These are phyloP conservation scores for Pseudozyma tsukubaensis DNA, from an alignment of 1,284 basidiomycete species.

Conservation along the genomic window DNA sequence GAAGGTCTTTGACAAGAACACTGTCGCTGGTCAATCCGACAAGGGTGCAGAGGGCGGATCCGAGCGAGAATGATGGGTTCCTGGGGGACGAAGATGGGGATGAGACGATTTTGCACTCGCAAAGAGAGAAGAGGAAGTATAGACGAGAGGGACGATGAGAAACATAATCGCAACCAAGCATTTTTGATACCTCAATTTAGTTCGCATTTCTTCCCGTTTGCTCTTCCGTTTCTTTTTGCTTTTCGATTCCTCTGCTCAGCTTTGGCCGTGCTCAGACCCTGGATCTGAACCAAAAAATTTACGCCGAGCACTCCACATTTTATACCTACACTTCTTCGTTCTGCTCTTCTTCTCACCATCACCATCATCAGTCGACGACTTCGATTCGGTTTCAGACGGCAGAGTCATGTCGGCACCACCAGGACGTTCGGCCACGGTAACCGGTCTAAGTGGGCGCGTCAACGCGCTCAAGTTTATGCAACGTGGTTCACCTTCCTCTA, in stretches of 20 bases:
- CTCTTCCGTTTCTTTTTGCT: background rate
- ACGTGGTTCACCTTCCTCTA: conserved; percentile 26
- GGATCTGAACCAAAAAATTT: too few species aligned
- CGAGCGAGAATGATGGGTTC: conserved; percentile 34
- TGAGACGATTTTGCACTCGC: background rate
- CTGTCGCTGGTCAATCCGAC: conserved; percentile 42
- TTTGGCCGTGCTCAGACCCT: too few species aligned
- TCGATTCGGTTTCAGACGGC: background rate
- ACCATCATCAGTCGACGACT: conserved; percentile 2
- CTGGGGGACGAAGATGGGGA: conserved; percentile 25
- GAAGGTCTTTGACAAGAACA: conserved; percentile 12
- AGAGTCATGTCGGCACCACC: conserved; percentile 32
- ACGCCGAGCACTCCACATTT: background rate
- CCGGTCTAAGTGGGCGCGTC: conserved; percentile 46
- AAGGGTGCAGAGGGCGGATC: conserved; percentile 28
- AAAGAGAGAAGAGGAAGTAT: background rate
- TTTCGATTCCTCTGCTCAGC: too few species aligned
- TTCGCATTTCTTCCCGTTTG: conserved; percentile 1
- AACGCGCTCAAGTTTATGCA: conserved; percentile 56
- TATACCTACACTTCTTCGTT: background rate
- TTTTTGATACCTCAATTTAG: conserved; percentile 9
- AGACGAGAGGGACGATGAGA: background rate
- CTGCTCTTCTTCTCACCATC: background rate
- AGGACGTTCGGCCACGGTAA: conserved; percentile 43
- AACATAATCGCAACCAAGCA: background rate